phyloP scores from a whole-genome alignment of 2,329 filamentous ascomycete species.

The Bertia moriformis region DNA sequence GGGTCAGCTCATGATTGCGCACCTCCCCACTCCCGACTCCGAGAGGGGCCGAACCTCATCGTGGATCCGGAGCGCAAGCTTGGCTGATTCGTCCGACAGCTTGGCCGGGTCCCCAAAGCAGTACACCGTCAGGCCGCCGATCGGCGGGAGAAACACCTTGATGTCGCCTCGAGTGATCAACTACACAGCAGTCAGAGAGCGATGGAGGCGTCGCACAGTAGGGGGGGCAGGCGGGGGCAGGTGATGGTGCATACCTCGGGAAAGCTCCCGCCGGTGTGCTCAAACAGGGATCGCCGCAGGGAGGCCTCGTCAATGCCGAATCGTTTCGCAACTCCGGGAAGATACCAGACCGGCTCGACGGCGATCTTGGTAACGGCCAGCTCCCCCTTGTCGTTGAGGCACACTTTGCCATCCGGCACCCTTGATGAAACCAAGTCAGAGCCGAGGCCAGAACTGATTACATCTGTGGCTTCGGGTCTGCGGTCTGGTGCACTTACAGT shows the following conservation, averaged over 20 bases:
- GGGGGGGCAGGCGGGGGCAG: neutral
- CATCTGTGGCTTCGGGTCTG: neutral
- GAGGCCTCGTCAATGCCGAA: constrained; percentile 88
- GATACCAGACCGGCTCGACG: constrained; percentile 85
- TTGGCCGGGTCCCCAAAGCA: constrained; percentile 91
- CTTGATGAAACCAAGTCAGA: constrained; percentile 13
- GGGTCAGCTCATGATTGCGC: too few relatives aligned
- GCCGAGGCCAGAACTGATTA: neutral
- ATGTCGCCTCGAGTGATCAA: constrained; percentile 88
- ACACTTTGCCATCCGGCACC: constrained; percentile 72
- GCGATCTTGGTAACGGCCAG: constrained; percentile 91
- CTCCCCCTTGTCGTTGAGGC: constrained; percentile 72
- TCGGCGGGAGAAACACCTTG: constrained; percentile 89
- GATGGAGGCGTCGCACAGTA: constrained; percentile 8
- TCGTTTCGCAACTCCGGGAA: constrained; percentile 75
- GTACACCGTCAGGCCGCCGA: constrained; percentile 89
- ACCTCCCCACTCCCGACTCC: too few relatives aligned
- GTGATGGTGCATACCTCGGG: constrained; percentile 41
- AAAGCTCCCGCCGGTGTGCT: constrained; percentile 90
- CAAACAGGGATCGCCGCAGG: constrained; percentile 75
- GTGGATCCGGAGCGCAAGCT: constrained; percentile 72
- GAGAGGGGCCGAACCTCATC: too few relatives aligned
- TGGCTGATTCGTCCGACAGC: constrained; percentile 73
- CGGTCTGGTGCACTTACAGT: constrained; percentile 43
- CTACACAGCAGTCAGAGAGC: constrained; percentile 16